These are phyloP conservation scores for Chalciporus piperatus DNA, from an alignment of 768 basidiomycete species.

Conservation along the genomic window DNA sequence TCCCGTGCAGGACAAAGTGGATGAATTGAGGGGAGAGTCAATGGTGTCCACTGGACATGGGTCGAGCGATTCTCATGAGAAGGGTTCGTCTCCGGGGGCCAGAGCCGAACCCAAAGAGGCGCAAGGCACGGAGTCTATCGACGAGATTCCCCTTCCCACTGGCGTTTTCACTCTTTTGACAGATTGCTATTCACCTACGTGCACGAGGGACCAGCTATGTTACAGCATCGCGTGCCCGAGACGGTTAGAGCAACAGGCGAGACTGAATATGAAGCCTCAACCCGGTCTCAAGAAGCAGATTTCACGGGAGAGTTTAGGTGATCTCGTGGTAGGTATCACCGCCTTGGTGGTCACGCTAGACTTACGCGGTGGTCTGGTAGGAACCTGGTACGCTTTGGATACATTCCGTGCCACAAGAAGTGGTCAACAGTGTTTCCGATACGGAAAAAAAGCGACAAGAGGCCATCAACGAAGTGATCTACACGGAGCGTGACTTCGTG, in stretches of 20 bases:
- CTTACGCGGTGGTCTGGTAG: slow-evolving; percentile 34
- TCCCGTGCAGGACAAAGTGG: slow-evolving; percentile 19
- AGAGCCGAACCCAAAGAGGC: slow-evolving; percentile 22
- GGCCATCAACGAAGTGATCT: slow-evolving; percentile 94
- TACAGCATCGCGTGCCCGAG: slow-evolving; percentile 97
- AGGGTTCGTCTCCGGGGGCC: slow-evolving; percentile 30
- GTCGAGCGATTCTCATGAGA: slow-evolving; percentile 35
- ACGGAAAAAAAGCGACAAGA: slow-evolving; percentile 95
- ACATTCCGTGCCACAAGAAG: slow-evolving; percentile 92
- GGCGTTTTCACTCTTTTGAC: slow-evolving; percentile 96
- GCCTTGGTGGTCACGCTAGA: background rate
- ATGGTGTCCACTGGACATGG: slow-evolving; percentile 29
- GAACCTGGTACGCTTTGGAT: slow-evolving; percentile 91
- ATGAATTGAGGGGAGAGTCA: slow-evolving; percentile 22
- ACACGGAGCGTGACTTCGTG: slow-evolving; percentile 96
- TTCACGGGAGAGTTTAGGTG: slow-evolving; percentile 77
- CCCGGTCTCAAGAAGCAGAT: slow-evolving; percentile 85
- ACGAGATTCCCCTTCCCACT: slow-evolving; percentile 74
- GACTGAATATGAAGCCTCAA: slow-evolving; percentile 91
- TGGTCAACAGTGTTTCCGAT: slow-evolving; percentile 89
- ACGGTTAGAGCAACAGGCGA: slow-evolving; percentile 89
- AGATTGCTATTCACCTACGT: slow-evolving; percentile 98
- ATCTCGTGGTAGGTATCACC: slow-evolving; percentile 55
- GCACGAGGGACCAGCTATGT: slow-evolving; percentile 90
- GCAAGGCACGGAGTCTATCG: slow-evolving; percentile 44